Percentiles rank a stretch among this genome's conserved stretches.
Conservation (phyloP, 805 yeast genomes). For the Helenozyma rhizophorensis region DNA sequence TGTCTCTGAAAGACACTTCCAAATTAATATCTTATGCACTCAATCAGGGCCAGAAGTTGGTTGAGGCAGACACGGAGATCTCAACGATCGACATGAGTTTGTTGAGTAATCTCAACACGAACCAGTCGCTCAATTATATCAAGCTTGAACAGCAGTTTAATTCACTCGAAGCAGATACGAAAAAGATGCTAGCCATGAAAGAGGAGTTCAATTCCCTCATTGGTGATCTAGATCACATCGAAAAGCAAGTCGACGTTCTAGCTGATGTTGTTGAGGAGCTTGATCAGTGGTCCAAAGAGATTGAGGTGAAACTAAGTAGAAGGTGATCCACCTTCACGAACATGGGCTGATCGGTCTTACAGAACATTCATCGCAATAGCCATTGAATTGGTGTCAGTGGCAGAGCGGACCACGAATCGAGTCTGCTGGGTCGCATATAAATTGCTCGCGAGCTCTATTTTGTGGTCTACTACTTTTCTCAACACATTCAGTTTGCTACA, state of each 20-base stretch:
- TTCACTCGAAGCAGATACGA: slow-evolving; percentile 40
- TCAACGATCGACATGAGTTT: slow-evolving; percentile 44
- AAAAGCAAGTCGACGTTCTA: slow-evolving; percentile 34
- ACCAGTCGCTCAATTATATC: slow-evolving; percentile 50
- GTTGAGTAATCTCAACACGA: slow-evolving; percentile 53
- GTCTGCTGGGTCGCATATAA: too few relatives aligned
- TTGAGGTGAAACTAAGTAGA: too few relatives aligned
- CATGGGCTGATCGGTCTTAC: too few relatives aligned
- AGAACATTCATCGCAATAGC: too few relatives aligned
- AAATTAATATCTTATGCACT: slow-evolving; percentile 27
- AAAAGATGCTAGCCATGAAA: slow-evolving; percentile 20
- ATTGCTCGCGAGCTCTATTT: too few relatives aligned
- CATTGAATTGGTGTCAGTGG: too few relatives aligned
- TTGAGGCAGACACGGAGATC: slow-evolving; percentile 40
- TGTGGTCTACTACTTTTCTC: too few relatives aligned
- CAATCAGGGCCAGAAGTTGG: slow-evolving; percentile 23
- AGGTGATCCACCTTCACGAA: too few relatives aligned
- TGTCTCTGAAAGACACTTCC: slow-evolving; percentile 28
- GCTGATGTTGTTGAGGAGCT: slow-evolving; percentile 29
- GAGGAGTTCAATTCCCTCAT: slow-evolving; percentile 22
- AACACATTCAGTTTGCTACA: too few relatives aligned
- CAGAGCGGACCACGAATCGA: too few relatives aligned
- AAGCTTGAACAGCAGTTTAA: slow-evolving; percentile 38
- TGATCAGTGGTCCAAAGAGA: slow-evolving; percentile 5
- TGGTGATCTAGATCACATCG: slow-evolving; percentile 25